Evolutionary conservation across 1,139 yeast species (phyloP).

Genomic region (Diutina ranongensis): DNA sequence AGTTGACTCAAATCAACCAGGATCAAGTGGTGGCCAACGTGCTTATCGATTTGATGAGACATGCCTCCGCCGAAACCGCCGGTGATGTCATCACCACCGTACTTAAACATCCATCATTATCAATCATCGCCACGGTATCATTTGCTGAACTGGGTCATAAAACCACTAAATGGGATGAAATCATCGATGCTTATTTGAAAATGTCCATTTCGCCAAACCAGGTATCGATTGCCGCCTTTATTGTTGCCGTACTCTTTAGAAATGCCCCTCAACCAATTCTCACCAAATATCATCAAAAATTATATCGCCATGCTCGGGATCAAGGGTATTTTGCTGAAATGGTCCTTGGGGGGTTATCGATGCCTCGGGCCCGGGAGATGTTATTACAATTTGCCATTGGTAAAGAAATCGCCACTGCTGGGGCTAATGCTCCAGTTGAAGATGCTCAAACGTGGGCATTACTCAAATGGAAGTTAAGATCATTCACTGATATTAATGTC

Average conservation of each 20-base stretch:
- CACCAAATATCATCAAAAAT: background rate
- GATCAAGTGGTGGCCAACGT: background rate
- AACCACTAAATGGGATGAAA: background rate
- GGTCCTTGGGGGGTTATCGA: background rate
- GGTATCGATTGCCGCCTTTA: background rate
- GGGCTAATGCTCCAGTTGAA: background rate
- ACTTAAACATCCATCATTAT: background rate
- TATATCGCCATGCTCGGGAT: background rate
- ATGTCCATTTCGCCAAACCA: background rate
- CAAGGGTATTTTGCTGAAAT: background rate
- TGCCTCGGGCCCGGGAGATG: background rate
- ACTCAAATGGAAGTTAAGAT: background rate
- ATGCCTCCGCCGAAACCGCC: background rate
- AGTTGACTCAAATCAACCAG: background rate
- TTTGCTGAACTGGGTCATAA: constrained; percentile 1
- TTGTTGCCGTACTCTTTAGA: background rate
- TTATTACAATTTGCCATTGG: background rate
- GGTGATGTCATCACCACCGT: background rate
- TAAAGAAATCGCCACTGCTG: background rate
- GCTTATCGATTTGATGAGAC: background rate
- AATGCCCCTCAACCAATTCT: background rate
- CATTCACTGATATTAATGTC: background rate
- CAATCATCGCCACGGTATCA: background rate
- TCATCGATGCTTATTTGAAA: background rate
- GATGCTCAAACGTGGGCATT: background rate